Conservation (phyloP, 306 rosid genomes). For the Urtica urens region DNA sequence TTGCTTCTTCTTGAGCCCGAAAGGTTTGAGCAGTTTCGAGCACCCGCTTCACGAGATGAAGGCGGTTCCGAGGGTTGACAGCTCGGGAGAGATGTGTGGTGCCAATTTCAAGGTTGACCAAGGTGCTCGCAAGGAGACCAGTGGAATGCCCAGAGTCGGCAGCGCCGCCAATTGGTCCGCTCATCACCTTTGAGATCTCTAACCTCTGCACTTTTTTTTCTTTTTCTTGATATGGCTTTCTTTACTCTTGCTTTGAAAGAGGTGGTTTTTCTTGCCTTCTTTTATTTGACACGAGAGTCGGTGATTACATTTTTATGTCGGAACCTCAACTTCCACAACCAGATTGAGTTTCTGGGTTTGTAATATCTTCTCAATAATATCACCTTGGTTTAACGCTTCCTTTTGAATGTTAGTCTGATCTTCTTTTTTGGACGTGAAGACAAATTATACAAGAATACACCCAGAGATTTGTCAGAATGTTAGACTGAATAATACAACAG, state of each 20-base stretch:
- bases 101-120: slow-evolving; percentile 77
- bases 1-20: slow-evolving; percentile 73
- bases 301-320: too few species aligned
- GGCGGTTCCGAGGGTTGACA: slow-evolving; percentile 91
- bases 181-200: slow-evolving; percentile 38
- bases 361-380: slow-evolving; percentile 34
- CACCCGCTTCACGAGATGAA: slow-evolving; percentile 85
- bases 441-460: too few species aligned
- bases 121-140: slow-evolving; percentile 49
- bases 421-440: too few species aligned
- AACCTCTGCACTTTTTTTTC: not conserved
- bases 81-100: slow-evolving; percentile 80
- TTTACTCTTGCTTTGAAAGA: slow-evolving; percentile 7
- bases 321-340: slow-evolving; percentile 18
- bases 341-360: slow-evolving; percentile 21
- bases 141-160: slow-evolving; percentile 95
- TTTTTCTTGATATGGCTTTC: not conserved
- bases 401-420: not conserved
- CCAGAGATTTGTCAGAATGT: too few species aligned
- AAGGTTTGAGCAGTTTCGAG: slow-evolving; percentile 91
- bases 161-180: slow-evolving; percentile 96
- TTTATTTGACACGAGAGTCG: slow-evolving; percentile 16
- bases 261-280: slow-evolving; percentile 15
- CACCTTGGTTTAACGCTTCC: slow-evolving; percentile 15
- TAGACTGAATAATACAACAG: too few species aligned